Evolutionary conservation across 2,329 filamentous ascomycete species (phyloP).

Genomic region (Davidsoniella neocaledoniae): DNA sequence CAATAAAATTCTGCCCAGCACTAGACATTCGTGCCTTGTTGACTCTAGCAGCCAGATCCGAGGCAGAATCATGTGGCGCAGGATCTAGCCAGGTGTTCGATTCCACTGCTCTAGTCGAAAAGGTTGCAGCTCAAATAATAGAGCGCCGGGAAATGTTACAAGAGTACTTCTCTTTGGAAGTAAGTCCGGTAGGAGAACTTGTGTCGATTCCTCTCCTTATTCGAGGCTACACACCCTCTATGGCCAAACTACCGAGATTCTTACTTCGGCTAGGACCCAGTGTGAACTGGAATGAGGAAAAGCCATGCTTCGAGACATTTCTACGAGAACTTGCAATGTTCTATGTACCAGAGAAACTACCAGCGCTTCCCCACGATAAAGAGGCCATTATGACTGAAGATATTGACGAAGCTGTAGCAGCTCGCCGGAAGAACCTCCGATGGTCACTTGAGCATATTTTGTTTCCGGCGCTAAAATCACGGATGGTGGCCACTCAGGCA

Average conservation of each 20-base stretch:
- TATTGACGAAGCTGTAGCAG: slow-evolving; percentile 33
- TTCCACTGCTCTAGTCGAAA: slow-evolving; percentile 45
- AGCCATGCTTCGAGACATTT: slow-evolving; percentile 70
- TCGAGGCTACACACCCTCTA: slow-evolving; percentile 72
- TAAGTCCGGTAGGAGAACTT: slow-evolving; percentile 62
- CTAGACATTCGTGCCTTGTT: slow-evolving; percentile 57
- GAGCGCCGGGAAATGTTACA: slow-evolving; percentile 68
- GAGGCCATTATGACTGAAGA: slow-evolving; percentile 22
- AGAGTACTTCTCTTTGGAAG: slow-evolving; percentile 82
- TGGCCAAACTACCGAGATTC: slow-evolving; percentile 79
- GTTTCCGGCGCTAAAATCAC: slow-evolving; percentile 74
- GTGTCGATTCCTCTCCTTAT: slow-evolving; percentile 66
- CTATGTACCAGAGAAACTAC: slow-evolving; percentile 76
- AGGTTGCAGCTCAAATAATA: slow-evolving; percentile 52
- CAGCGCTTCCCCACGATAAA: slow-evolving; percentile 27
- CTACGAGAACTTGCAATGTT: slow-evolving; percentile 76
- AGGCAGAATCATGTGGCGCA: slow-evolving; percentile 31
- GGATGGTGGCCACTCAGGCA: slow-evolving; percentile 64
- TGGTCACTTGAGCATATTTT: slow-evolving; percentile 68
- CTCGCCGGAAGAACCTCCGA: slow-evolving; percentile 51
- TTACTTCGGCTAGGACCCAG: slow-evolving; percentile 74
- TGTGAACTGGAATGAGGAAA: slow-evolving; percentile 74
- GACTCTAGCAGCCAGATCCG: slow-evolving; percentile 52
- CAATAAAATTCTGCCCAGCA: slow-evolving; percentile 62
- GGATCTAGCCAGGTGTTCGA: slow-evolving; percentile 41